These are phyloP conservation scores for Lycium ferocissimum DNA, from an alignment of 257 asterid genomes.

Conservation along the genomic window DNA sequence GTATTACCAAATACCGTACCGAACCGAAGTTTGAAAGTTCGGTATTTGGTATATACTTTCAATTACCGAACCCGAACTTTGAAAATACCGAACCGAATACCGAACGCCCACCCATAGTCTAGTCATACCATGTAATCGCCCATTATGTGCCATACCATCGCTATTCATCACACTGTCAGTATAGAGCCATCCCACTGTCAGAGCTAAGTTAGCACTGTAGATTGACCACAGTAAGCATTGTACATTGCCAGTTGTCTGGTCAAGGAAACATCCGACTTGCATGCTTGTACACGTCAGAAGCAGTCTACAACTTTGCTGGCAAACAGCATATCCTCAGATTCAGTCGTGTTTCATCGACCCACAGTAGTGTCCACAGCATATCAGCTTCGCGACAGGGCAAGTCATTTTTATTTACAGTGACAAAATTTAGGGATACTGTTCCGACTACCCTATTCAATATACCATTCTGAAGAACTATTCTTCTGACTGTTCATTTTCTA, in stretches of 20 bases:
- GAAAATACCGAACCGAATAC: no score
- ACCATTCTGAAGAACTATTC: background rate
- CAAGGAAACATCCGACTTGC: background rate
- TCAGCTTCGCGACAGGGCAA: background rate
- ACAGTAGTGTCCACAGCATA: background rate
- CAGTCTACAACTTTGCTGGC: background rate
- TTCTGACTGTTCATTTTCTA: background rate
- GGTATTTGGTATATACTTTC: no score
- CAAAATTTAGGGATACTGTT: background rate
- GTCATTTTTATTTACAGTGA: background rate
- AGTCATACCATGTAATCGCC: no score
- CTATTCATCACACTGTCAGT: no score
- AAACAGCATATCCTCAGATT: background rate
- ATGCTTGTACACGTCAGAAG: background rate
- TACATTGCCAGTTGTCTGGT: background rate
- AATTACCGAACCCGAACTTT: no score
- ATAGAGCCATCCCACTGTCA: background rate
- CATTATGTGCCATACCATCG: no score
- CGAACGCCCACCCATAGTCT: no score
- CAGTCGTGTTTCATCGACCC: background rate
- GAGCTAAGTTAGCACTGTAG: background rate
- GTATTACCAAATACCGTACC: no score
- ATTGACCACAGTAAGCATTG: background rate
- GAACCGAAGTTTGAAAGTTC: no score
- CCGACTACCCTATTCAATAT: background rate